Conservation (phyloP, 805 yeast species). For the Myxozyma vanderwaltii region DNA sequence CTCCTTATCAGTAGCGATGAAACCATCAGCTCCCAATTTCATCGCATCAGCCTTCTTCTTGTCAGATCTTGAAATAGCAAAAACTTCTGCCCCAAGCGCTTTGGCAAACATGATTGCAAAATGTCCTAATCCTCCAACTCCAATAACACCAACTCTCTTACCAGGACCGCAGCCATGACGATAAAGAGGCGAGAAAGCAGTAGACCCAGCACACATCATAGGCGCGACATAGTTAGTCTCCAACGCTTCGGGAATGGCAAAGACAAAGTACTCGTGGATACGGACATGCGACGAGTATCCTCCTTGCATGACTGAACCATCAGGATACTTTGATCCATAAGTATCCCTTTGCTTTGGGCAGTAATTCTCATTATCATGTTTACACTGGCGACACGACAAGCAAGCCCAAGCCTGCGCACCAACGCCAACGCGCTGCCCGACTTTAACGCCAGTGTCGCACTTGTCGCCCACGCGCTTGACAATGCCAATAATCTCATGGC, state of each 20-base stretch:
- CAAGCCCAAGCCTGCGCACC: slow-evolving; percentile 72
- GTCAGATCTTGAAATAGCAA: slow-evolving; percentile 57
- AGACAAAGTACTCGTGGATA: slow-evolving; percentile 60
- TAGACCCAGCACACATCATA: slow-evolving; percentile 73
- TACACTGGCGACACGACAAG: slow-evolving; percentile 62
- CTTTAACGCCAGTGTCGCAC: slow-evolving; percentile 50
- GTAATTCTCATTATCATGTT: slow-evolving; percentile 54
- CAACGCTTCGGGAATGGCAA: slow-evolving; percentile 60
- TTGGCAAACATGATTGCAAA: slow-evolving; percentile 58
- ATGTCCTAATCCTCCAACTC: slow-evolving; percentile 67
- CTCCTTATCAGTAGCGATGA: slow-evolving; percentile 51
- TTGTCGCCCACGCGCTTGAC: slow-evolving; percentile 52
- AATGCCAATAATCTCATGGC: slow-evolving; percentile 47
- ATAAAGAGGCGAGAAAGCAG: slow-evolving; percentile 65
- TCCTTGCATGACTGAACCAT: slow-evolving; percentile 57
- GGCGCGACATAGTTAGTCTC: slow-evolving; percentile 64
- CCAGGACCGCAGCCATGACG: slow-evolving; percentile 52
- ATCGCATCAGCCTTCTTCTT: slow-evolving; percentile 55
- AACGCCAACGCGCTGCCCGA: slow-evolving; percentile 78
- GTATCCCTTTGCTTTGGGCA: slow-evolving; percentile 58
- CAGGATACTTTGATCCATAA: slow-evolving; percentile 51
- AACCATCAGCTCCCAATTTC: slow-evolving; percentile 57
- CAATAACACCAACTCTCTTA: slow-evolving; percentile 55
- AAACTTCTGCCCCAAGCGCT: slow-evolving; percentile 65
- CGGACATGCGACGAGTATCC: slow-evolving; percentile 69